Evolutionary conservation across 2,329 filamentous ascomycete genomes (phyloP).

Genomic region (Hymenoscyphus occultus): DNA sequence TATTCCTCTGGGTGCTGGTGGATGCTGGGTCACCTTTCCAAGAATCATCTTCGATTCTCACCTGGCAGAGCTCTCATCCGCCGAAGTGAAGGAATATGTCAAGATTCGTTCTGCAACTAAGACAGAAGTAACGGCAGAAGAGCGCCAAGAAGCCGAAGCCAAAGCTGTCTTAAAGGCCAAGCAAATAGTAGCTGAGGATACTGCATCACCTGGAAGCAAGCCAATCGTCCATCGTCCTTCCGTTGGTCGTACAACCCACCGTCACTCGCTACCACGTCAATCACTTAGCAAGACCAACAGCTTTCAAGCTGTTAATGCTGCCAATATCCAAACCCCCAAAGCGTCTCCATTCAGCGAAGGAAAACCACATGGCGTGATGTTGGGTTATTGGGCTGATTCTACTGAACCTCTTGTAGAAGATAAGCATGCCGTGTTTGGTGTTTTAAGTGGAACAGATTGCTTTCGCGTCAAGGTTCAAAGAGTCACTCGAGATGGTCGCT

Average conservation of each 20-base stretch:
- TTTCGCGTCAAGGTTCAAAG: constrained; percentile 61
- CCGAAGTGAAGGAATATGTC: constrained; percentile 61
- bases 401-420: constrained; percentile 46
- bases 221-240: constrained; percentile 26
- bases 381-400: constrained; percentile 59
- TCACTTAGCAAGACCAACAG: constrained; percentile 28
- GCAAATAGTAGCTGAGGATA: constrained; percentile 25
- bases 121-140: constrained; percentile 24
- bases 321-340: constrained; percentile 28
- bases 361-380: constrained; percentile 37
- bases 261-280: constrained; percentile 30
- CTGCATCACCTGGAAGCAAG: constrained; percentile 21
- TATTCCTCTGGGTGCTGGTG: constrained; percentile 55
- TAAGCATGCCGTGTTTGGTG: constrained; percentile 61
- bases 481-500: constrained; percentile 58
- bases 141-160: constrained; percentile 23
- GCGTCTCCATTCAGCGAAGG: constrained; percentile 24
- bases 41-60: constrained; percentile 57
- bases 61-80: constrained; percentile 53
- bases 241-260: constrained; percentile 21
- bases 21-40: constrained; percentile 63
- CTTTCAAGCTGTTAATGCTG: constrained; percentile 32
- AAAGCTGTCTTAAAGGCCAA: constrained; percentile 31
- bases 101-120: constrained; percentile 47
- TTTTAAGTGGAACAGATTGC: constrained; percentile 61